These are phyloP conservation scores for Avicennia marina DNA, from an alignment of 257 asterid species.

Conservation along the genomic window DNA sequence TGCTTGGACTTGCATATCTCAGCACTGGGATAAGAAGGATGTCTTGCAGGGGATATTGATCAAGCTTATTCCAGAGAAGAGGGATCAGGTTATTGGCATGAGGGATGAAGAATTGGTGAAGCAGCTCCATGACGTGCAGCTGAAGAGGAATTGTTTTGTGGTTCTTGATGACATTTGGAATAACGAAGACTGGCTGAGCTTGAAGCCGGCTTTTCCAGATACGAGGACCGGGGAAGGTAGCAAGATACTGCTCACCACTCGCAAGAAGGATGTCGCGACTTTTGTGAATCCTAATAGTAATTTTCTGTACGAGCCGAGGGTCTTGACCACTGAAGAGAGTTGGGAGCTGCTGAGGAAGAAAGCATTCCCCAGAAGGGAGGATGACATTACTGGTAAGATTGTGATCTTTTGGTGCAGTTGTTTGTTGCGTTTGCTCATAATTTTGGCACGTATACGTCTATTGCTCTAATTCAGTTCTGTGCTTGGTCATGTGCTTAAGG, in stretches of 20 bases:
- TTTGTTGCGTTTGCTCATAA: neutral
- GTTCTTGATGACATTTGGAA: slow-evolving; percentile 40
- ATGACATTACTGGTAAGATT: slow-evolving; percentile 15
- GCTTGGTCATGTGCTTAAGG: neutral
- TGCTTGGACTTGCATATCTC: slow-evolving; percentile 36
- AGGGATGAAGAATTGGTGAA: slow-evolving; percentile 37
- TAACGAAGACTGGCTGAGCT: slow-evolving; percentile 24
- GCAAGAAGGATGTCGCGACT: slow-evolving; percentile 20
- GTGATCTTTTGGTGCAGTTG: neutral
- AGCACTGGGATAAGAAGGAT: slow-evolving; percentile 28
- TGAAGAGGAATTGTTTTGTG: slow-evolving; percentile 27
- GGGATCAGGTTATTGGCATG: slow-evolving; percentile 21
- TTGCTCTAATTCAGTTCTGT: neutral
- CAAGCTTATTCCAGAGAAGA: slow-evolving; percentile 22
- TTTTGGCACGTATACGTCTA: neutral
- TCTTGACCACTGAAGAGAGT: slow-evolving; percentile 25
- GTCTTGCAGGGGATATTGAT: slow-evolving; percentile 31
- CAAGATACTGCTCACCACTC: slow-evolving; percentile 30
- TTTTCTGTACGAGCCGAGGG: slow-evolving; percentile 23
- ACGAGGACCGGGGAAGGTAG: slow-evolving; percentile 18
- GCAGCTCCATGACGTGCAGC: slow-evolving; percentile 24
- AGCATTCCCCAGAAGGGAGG: slow-evolving; percentile 25
- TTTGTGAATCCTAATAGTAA: slow-evolving; percentile 20
- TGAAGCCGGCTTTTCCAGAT: slow-evolving; percentile 24
- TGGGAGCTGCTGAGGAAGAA: slow-evolving; percentile 32